phyloP scores from a whole-genome alignment of 495 filamentous ascomycete genomes.

The Trichoderma erinaceum region DNA sequence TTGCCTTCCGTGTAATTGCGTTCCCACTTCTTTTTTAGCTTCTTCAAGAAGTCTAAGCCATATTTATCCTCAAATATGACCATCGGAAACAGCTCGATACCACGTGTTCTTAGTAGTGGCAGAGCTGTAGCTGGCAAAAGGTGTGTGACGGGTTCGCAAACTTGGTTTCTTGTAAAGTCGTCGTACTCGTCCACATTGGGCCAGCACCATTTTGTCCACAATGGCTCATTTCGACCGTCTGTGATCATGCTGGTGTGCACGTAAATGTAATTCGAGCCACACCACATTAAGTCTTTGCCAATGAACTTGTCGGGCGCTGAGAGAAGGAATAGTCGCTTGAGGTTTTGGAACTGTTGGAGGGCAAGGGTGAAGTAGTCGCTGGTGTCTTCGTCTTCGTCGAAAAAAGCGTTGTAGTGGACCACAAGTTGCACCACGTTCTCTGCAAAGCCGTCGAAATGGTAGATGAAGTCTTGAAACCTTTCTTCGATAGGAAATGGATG shows the following conservation, averaged over 20 bases:
- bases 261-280: background rate
- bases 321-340: background rate
- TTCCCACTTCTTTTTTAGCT: background rate
- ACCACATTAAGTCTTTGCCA: background rate
- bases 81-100: background rate
- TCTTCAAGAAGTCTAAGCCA: background rate
- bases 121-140: background rate
- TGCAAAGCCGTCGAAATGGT: background rate
- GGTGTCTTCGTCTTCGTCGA: background rate
- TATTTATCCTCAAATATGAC: background rate
- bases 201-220: background rate
- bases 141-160: background rate
- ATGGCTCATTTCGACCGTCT: background rate
- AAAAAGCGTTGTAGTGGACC: background rate
- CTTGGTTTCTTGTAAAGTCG: background rate
- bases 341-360: background rate
- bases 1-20: background rate
- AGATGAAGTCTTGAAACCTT: background rate
- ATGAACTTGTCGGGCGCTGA: too few relatives aligned
- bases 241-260: background rate
- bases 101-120: background rate
- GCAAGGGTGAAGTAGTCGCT: background rate
- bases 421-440: slow-evolving; percentile 1
- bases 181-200: background rate
- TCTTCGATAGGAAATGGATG: background rate